These are phyloP conservation scores for Aspergillus aculeatinus DNA, from an alignment of 2,329 filamentous ascomycete species.

Conservation along the genomic window DNA sequence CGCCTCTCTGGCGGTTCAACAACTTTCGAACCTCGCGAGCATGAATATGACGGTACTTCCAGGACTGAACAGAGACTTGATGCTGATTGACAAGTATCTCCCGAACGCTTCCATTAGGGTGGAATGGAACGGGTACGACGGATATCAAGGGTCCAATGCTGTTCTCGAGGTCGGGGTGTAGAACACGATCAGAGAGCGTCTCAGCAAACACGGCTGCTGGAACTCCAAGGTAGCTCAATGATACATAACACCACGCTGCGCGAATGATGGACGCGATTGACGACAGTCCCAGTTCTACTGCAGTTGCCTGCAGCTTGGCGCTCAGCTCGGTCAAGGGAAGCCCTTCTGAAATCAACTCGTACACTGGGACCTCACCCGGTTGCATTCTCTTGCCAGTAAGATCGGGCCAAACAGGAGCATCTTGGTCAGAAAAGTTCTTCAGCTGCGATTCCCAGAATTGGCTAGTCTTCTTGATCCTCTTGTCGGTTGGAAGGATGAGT, in stretches of 20 bases:
- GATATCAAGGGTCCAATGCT: slow-evolving; percentile 34
- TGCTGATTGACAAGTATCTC: slow-evolving; percentile 28
- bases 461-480: slow-evolving; percentile 16
- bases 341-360: slow-evolving; percentile 21
- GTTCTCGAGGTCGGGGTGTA: slow-evolving; percentile 27
- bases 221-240: slow-evolving; percentile 27
- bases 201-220: slow-evolving; percentile 32
- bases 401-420: slow-evolving; percentile 30
- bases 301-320: slow-evolving; percentile 19
- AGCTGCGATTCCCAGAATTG: slow-evolving; percentile 29
- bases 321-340: slow-evolving; percentile 16
- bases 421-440: slow-evolving; percentile 22
- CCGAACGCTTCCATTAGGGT: slow-evolving; percentile 23
- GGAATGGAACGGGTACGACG: slow-evolving; percentile 36
- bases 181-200: slow-evolving; percentile 33
- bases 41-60: slow-evolving; percentile 30
- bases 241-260: slow-evolving; percentile 31
- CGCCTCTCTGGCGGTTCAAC: slow-evolving; percentile 25
- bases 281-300: slow-evolving; percentile 25
- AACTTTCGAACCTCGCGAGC: slow-evolving; percentile 31
- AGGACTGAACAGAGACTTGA: slow-evolving; percentile 25
- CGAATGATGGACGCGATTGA: slow-evolving; percentile 32
- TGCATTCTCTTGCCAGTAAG: slow-evolving; percentile 23
- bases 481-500: slow-evolving; percentile 20
- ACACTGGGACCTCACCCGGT: slow-evolving; percentile 13